Percentiles rank a stretch among this genome's conserved stretches.
These are phyloP conservation scores for Chaetomiaceae sp. DNA, from an alignment of 2,329 filamentous ascomycete species.

Conservation along the genomic window DNA sequence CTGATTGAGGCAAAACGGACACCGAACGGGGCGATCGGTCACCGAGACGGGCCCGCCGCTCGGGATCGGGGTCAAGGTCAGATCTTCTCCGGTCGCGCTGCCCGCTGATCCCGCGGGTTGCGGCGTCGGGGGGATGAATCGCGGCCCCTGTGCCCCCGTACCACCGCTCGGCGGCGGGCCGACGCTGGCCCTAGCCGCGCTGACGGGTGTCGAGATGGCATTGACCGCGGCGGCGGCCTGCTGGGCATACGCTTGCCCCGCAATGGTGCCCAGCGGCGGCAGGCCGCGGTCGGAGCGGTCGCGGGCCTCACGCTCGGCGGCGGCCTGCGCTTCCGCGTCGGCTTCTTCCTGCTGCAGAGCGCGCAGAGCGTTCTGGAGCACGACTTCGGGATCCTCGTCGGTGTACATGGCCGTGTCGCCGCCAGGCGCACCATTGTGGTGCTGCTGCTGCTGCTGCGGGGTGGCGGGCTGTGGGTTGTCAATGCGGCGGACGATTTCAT, in stretches of 20 bases:
- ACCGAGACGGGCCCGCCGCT: constrained; percentile 43
- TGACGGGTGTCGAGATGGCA: constrained; percentile 26
- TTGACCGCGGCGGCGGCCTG: constrained; percentile 23
- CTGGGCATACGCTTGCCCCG: constrained; percentile 26
- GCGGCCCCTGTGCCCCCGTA: neutral
- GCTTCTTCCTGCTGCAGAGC: constrained; percentile 56
- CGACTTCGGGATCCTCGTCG: constrained; percentile 53
- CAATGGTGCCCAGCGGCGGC: constrained; percentile 25
- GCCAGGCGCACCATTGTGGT: constrained; percentile 11
- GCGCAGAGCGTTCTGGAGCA: constrained; percentile 54
- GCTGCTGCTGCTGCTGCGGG: constrained; percentile 10
- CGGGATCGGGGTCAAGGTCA: constrained; percentile 53
- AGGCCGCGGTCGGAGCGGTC: constrained; percentile 43
- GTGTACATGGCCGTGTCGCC: constrained; percentile 29
- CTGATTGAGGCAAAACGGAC: constrained; percentile 58
- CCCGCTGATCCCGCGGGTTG: constrained; percentile 8
- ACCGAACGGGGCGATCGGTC: constrained; percentile 48
- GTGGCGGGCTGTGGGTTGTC: constrained; percentile 28
- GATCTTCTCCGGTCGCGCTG: constrained; percentile 30
- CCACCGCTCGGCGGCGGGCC: constrained; percentile 9
- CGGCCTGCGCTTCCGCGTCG: constrained; percentile 53
- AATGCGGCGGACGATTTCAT: constrained; percentile 48
- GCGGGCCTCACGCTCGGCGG: constrained; percentile 48
- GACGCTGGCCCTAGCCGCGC: constrained; percentile 13
- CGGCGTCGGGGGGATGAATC: constrained; percentile 23